Conservation (phyloP, 139 green algal genomes). For the Astrephomene gubernaculifera region DNA sequence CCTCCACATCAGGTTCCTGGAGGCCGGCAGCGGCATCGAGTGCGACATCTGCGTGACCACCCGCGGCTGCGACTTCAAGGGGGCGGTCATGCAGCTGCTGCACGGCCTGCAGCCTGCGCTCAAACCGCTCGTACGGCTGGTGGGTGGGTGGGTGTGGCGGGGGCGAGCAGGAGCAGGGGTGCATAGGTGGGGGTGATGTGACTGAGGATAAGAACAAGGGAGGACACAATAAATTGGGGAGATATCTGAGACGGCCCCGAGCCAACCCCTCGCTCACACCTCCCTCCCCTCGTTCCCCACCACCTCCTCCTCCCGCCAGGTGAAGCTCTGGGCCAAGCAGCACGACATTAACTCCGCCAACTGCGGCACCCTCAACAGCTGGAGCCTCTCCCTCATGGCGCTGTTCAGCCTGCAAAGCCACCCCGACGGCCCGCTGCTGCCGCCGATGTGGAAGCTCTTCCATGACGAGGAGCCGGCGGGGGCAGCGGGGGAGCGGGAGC, state of each 20-base stretch:
- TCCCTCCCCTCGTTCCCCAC: not conserved
- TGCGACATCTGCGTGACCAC: slow-evolving; percentile 44
- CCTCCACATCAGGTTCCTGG: slow-evolving; percentile 4
- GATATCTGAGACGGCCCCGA: no score
- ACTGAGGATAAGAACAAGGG: no score
- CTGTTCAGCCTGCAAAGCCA: slow-evolving; percentile 25
- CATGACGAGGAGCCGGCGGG: slow-evolving; percentile 5
- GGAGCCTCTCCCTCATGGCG: slow-evolving; percentile 41
- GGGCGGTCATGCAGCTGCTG: slow-evolving; percentile 17
- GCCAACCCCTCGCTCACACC: no score
- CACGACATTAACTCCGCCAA: slow-evolving; percentile 40
- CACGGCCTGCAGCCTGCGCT: slow-evolving; percentile 28
- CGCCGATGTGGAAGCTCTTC: slow-evolving; percentile 37
- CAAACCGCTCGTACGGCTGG: slow-evolving; percentile 12
- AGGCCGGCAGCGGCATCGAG: slow-evolving; percentile 23
- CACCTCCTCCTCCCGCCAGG: not conserved
- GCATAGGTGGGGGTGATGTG: no score
- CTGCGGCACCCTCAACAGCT: slow-evolving; percentile 38
- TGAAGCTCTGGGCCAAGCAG: slow-evolving; percentile 41
- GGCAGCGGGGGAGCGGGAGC: no score
- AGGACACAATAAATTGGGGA: no score
- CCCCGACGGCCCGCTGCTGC: slow-evolving; percentile 10
- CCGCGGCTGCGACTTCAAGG: slow-evolving; percentile 42
- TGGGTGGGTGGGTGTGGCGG: not conserved
- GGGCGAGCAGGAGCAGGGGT: not conserved